Conservation (phyloP, 108 stramenopile genomes). For the Cyclotella kingstonii region DNA sequence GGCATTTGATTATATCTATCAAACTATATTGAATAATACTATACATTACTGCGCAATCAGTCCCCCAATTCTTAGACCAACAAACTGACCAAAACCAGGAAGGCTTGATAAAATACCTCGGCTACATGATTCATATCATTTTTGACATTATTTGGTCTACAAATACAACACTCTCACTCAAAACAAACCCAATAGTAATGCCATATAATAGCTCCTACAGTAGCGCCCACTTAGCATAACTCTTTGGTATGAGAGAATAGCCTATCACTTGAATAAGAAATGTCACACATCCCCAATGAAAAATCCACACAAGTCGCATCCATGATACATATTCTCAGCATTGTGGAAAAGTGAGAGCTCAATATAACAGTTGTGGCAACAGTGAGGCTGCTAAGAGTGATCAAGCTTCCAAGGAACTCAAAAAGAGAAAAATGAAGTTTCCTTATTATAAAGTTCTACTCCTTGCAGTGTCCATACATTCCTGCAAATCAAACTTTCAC, state of each 20-base stretch:
- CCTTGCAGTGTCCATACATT: no score
- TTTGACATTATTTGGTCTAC: slow-evolving; percentile 38
- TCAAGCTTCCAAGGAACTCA: slow-evolving; percentile 44
- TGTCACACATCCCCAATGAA: slow-evolving; percentile 43
- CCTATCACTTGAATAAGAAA: slow-evolving; percentile 57
- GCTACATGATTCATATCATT: slow-evolving; percentile 44
- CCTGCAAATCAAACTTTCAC: no score
- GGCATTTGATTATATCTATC: no score
- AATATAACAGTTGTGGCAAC: slow-evolving; percentile 59
- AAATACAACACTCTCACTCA: slow-evolving; percentile 48
- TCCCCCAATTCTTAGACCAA: slow-evolving; percentile 46
- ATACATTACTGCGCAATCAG: slow-evolving; percentile 31
- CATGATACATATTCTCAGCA: slow-evolving; percentile 41
- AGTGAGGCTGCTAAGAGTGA: slow-evolving; percentile 42
- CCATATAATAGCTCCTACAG: slow-evolving; percentile 65
- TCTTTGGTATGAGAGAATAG: slow-evolving; percentile 53
- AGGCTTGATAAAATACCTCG: slow-evolving; percentile 42
- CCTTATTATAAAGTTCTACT: no score
- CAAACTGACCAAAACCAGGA: slow-evolving; percentile 35
- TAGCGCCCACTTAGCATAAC: slow-evolving; percentile 43
- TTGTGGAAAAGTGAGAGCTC: slow-evolving; percentile 66
- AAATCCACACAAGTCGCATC: slow-evolving; percentile 37
- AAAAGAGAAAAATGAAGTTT: slow-evolving; percentile 53
- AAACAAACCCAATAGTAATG: slow-evolving; percentile 54
- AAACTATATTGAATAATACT: no score